Base-by-base conservation (phyloP, 2,329 filamentous ascomycete genomes). In the Botrytis sinoallii region DNA sequence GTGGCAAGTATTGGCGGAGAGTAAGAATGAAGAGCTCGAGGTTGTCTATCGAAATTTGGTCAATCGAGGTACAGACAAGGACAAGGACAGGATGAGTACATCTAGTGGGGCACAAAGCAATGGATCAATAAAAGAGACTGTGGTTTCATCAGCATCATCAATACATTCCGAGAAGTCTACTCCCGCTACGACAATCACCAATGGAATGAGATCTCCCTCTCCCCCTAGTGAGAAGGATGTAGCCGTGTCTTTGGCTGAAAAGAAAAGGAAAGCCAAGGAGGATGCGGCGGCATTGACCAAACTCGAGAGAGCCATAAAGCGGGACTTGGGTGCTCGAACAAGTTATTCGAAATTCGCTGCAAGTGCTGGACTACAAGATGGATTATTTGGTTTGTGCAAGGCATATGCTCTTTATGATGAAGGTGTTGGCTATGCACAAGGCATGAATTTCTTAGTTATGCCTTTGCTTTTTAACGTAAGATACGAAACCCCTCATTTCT, bases 401-500 rank as follows among this genome's bases (percentile, higher is more conserved):
- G 95, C 96, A 2, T 99, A 99, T 83, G 96, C 96, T 22, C 86
- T 99, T 44, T 98, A 95, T 78, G 96, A 99, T 80, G 94, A 97
- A 80, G 92, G 88, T 12, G 96, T 99, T 52, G 95, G 96, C 46
- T 99, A 99, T 82, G 95, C 97, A 0, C 96, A 99, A 83, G 96
- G 96, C 81, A 98, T 99, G 93, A 99, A 98, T 81, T 99, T 99
- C 80, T 89, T 99, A 74, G 93, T 94, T 67, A 98, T 98, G 94
- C 96, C 97, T 38, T 83, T 99, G 29, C 86, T 99, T 1, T 98
- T 99, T 84, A 98, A 98, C 82, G 91, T 93, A 84, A 86, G 90
- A 82, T 67, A 25, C 60, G 70, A 60, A 42, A 16, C 38, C 73
- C 25, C 32, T 4, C 6, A 4, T n/a, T 35, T 29, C 1, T 20